A percentile compares a stretch with the other conserved stretches of the same genome.
These are phyloP conservation scores for Suillus subalutaceus DNA, from an alignment of 768 basidiomycete genomes.

Conservation along the genomic window DNA sequence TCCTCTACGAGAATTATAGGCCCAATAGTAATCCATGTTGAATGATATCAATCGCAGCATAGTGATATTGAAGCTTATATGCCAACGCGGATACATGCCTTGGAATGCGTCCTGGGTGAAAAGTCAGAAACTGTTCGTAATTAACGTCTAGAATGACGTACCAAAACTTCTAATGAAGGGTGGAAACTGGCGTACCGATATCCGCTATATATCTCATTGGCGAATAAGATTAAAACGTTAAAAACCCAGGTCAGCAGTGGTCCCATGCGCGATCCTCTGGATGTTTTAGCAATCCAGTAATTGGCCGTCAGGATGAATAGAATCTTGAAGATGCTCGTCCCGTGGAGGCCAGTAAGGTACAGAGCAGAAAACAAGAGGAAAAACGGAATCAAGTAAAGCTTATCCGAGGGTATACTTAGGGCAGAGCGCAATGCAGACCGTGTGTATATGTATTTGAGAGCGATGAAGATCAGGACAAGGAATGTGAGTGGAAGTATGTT, in stretches of 20 bases:
- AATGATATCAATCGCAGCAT: constrained; percentile 94
- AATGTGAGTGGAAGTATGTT: constrained; percentile 66
- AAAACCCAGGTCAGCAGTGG: constrained; percentile 74
- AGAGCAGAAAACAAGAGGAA: constrained; percentile 60
- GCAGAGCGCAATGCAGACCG: constrained; percentile 26
- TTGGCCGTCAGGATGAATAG: constrained; percentile 70
- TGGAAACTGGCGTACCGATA: constrained; percentile 67
- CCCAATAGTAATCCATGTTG: constrained; percentile 93
- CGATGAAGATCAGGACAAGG: constrained; percentile 57
- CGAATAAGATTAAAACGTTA: constrained; percentile 73
- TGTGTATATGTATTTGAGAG: constrained; percentile 54
- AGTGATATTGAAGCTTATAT: constrained; percentile 93
- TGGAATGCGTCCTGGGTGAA: constrained; percentile 57
- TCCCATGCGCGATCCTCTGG: constrained; percentile 44
- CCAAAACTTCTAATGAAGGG: constrained; percentile 59
- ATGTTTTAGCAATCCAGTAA: constrained; percentile 59
- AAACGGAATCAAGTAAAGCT: constrained; percentile 53
- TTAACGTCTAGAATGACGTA: constrained; percentile 38
- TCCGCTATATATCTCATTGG: constrained; percentile 75
- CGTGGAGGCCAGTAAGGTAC: constrained; percentile 78
- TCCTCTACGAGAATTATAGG: constrained; percentile 45
- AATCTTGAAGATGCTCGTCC: constrained; percentile 79
- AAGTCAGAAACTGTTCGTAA: constrained; percentile 9
- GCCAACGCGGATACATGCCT: constrained; percentile 91
- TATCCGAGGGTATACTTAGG: constrained; percentile 29